Evolutionary conservation across 1,284 basidiomycete species (phyloP).

Genomic region (Coriolopsis trogii): DNA sequence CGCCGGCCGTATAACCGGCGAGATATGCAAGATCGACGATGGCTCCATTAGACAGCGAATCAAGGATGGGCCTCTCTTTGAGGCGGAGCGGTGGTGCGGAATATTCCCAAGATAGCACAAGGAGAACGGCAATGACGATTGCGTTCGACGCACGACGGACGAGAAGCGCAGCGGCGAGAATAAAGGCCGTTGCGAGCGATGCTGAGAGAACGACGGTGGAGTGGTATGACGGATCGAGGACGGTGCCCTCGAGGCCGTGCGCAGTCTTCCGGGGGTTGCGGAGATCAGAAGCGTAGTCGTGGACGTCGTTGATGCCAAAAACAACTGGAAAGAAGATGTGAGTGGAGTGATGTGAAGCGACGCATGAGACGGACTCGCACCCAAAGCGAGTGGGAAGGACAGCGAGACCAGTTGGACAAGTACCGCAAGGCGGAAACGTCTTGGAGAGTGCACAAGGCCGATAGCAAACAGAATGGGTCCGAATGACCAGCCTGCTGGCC

Average conservation of each 20-base stretch:
- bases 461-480: constrained; percentile 19
- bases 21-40: constrained; percentile 15
- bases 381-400: constrained; percentile 13
- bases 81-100: constrained; percentile 14
- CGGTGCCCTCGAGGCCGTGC: constrained; percentile 19
- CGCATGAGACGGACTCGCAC: background rate
- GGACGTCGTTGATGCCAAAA: constrained; percentile 22
- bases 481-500: constrained; percentile 16
- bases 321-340: constrained; percentile 5
- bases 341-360: background rate
- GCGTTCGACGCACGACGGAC: background rate
- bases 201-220: constrained; percentile 1
- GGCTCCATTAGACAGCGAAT: constrained; percentile 17
- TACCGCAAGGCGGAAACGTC: background rate
- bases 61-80: constrained; percentile 15
- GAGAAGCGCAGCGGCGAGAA: background rate
- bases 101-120: constrained; percentile 16
- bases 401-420: constrained; percentile 9
- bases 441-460: constrained; percentile 13
- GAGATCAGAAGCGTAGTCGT: constrained; percentile 19
- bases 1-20: constrained; percentile 12
- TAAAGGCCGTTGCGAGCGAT: background rate
- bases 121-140: background rate
- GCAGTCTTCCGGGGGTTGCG: constrained; percentile 17
- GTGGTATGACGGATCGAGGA: constrained; percentile 13